Conservation (phyloP, 441 rosid species). For the Theobroma grandiflorum region DNA sequence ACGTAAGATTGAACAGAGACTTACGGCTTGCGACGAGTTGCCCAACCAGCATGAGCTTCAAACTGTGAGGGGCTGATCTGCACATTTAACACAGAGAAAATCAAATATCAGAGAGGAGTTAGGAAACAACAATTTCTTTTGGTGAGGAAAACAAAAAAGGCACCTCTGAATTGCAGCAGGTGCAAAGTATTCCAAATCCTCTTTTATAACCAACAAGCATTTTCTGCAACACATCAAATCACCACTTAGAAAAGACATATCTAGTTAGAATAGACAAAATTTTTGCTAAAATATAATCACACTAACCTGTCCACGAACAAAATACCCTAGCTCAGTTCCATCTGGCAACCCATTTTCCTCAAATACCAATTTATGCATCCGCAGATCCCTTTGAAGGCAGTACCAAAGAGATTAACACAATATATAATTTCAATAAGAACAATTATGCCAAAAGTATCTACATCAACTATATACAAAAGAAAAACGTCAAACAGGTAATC, state of each 20-base stretch:
- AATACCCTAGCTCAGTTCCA: conserved; percentile 94
- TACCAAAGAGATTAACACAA: conserved; percentile 21
- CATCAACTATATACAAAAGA: conserved; percentile 2
- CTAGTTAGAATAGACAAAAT: conserved; percentile 23
- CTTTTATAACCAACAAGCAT: conserved; percentile 77
- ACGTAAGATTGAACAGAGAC: conserved; percentile 36
- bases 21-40: conserved; percentile 94
- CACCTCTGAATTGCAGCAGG: conserved; percentile 87
- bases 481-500: background rate
- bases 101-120: conserved; percentile 25
- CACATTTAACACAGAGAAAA: conserved; percentile 37
- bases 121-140: conserved; percentile 19
- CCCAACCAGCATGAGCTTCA: conserved; percentile 99
- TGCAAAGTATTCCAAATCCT: conserved; percentile 79
- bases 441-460: background rate
- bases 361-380: conserved; percentile 88
- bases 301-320: conserved; percentile 81
- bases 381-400: conserved; percentile 65
- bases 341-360: conserved; percentile 86
- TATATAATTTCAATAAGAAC: conserved; percentile 20
- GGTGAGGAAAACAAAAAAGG: conserved; percentile 8
- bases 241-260: conserved; percentile 33
- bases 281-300: background rate
- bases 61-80: conserved; percentile 93
- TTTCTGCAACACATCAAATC: conserved; percentile 58